Conservation (phyloP, 352 stramenopile genomes). For the Blastocystis sp. region DNA sequence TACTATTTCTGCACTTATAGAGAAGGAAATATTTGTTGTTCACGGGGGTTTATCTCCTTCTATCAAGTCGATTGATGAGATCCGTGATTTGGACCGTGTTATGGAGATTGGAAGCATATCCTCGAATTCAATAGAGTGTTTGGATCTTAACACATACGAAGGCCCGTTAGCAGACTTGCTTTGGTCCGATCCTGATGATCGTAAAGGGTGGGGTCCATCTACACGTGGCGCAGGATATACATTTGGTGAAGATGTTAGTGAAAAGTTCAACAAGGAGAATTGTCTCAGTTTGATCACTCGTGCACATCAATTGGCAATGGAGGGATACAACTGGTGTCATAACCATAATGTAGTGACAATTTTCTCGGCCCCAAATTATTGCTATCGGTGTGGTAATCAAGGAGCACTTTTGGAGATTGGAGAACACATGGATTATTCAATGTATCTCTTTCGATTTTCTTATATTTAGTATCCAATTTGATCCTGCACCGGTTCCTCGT, state of each 20-base stretch:
- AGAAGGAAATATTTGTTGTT: conserved; percentile 88
- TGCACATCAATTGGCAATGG: conserved; percentile 91
- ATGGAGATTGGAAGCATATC: conserved; percentile 77
- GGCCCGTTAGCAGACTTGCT: conserved; percentile 95
- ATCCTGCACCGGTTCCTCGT: conserved; percentile 78
- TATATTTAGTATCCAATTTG: conserved; percentile 68
- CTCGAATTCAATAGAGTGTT: background rate
- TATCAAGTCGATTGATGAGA: conserved; percentile 87
- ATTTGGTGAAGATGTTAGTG: conserved; percentile 85
- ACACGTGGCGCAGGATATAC: conserved; percentile 86
- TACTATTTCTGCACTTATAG: conserved; percentile 88
- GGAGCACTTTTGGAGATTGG: conserved; percentile 94
- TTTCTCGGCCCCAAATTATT: conserved; percentile 98
- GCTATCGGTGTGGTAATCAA: conserved; percentile 96
- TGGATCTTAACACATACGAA: conserved; percentile 76
- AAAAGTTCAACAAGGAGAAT: conserved; percentile 90
- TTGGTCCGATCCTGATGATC: conserved; percentile 92
- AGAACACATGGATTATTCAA: conserved; percentile 89
- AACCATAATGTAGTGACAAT: conserved; percentile 93
- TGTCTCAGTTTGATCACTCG: conserved; percentile 85
- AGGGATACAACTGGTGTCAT: conserved; percentile 88
- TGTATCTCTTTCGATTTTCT: conserved; percentile 76
- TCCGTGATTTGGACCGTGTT: conserved; percentile 85
- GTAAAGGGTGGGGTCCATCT: conserved; percentile 89
- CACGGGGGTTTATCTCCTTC: conserved; percentile 84